Percentiles rank a stretch among this genome's conserved stretches.
These are phyloP conservation scores for Leccinum pachyderme DNA, from an alignment of 1,284 basidiomycete species.

Conservation along the genomic window DNA sequence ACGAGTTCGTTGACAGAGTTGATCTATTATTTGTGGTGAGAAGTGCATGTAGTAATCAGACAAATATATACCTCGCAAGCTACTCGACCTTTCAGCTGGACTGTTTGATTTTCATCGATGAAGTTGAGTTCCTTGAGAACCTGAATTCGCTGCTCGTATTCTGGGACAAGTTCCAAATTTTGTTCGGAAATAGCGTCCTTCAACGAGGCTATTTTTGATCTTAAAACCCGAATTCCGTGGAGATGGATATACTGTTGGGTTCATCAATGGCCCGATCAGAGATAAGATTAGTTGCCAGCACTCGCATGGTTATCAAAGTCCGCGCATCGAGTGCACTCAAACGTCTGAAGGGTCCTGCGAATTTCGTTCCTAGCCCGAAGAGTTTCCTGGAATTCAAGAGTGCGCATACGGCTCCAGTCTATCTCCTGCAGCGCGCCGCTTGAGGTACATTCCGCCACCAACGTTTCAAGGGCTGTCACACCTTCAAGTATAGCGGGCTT, in stretches of 20 bases:
- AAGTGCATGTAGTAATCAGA: slow-evolving; percentile 1
- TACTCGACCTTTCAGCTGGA: slow-evolving; percentile 94
- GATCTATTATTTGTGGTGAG: slow-evolving; percentile 87
- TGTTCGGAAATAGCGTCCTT: slow-evolving; percentile 90
- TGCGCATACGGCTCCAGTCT: slow-evolving; percentile 81
- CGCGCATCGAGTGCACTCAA: slow-evolving; percentile 56
- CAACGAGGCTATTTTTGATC: slow-evolving; percentile 70
- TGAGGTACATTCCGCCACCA: slow-evolving; percentile 58
- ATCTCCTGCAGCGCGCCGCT: slow-evolving; percentile 61
- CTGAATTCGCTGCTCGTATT: slow-evolving; percentile 92
- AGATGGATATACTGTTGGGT: slow-evolving; percentile 66
- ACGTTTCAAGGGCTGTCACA: slow-evolving; percentile 44
- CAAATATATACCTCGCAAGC: slow-evolving; percentile 81
- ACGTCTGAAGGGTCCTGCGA: slow-evolving; percentile 41
- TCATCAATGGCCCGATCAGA: slow-evolving; percentile 7
- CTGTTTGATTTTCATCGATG: slow-evolving; percentile 91
- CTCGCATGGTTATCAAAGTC: slow-evolving; percentile 53
- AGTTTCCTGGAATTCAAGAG: slow-evolving; percentile 92
- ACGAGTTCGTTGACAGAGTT: slow-evolving; percentile 97
- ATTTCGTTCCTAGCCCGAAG: slow-evolving; percentile 62
- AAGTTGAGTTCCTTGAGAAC: slow-evolving; percentile 92
- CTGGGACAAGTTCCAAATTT: slow-evolving; percentile 94
- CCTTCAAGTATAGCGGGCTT: slow-evolving; percentile 63
- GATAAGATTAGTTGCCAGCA: background rate
- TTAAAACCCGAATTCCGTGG: slow-evolving; percentile 75